Evolutionary conservation across 495 filamentous ascomycete species (phyloP), one percentile per base, ranked within the genome.

Genomic region (Penicillium riverlandense): DNA sequence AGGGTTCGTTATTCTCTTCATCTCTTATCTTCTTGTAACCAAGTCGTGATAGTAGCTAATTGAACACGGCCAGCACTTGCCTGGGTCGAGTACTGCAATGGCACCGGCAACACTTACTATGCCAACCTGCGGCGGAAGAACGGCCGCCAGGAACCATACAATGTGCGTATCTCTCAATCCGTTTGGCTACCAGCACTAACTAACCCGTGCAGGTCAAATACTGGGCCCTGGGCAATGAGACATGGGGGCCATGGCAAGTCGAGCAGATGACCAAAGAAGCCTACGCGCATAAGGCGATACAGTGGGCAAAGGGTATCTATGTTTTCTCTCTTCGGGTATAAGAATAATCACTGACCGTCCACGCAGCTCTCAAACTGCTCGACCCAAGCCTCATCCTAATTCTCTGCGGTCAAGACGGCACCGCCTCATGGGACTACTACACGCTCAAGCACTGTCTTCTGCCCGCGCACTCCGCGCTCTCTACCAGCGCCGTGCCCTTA

Each of bases 21-120:
- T 22, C 22, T 22, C 22, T 6, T 0, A 6, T 22, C 22, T 22
- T 22, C 22, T 22, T 4, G 22, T 3, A 22, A 4, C 22, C 22
- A 22, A 22, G 4, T 22, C 22, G 22, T 6, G 22, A 22, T 22
- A 22, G 22, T 22, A 22, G 22, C 22, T 22, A 22, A 22, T 22
- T 32, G 11, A 6, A 31, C 22, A 9, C 11, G 15, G 15, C 38
- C 39, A 74, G 80, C 80, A 6, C 66, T 90, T 39, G 84, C 69
- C 8, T 90, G 85, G 86, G 67, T 89, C 29, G 86, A 90, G 52
- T 90, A 90, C 62, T 89, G 86, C 67, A 89, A 88, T 55, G 78
- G 79, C 31, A 76, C 71, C 7, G 68, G 72, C 29, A 72, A 90
- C 58, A 90, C 85, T 10, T 75, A 88, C 67, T 89, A 86, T 62